Base-by-base conservation (phyloP, 345 rosid genomes). In the Linum tenue region DNA sequence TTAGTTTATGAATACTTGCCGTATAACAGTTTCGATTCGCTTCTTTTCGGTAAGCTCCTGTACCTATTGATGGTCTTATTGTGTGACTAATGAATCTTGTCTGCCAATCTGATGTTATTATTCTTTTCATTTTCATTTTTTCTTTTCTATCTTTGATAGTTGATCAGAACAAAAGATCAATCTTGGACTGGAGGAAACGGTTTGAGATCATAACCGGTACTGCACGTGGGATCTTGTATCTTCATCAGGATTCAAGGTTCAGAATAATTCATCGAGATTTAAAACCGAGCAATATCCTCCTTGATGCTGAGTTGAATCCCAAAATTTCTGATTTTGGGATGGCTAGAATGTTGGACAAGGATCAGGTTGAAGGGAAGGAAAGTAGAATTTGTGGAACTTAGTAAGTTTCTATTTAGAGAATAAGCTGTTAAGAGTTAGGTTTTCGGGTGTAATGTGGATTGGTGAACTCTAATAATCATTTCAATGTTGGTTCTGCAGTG, bases 281-380 rank as follows among this genome's bases (percentile, higher is more conserved):
- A 22, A 44, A 44, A 44, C 11, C 51, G 2, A 8, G 51, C 11
- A 44, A 44, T 44, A 44, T 44, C 12, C 51, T 44, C 7, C 51
- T 44, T 9, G 51, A 44, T 44, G 37, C 6, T 31, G 59, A 56
- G 59, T 22, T 10, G 59, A 56, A 56, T 55, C 58, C 58, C 58
- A 55, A 55, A 55, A 55, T 55, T 55, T 55, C 58, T 11, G 58
- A 56, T 31, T 56, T 56, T 31, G 59, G 59, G 35, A 56, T 56
- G 37, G 31, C 59, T n/a, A 56, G 59, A 56, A 56, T 56, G n/a
- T 56, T 56, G 4, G n/a, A 17, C 16, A 12, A 48, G 14, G 55
- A 55, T 11, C 58, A 12, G 5, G 12, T 11, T 17, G 58, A 55
- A 17, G 44, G 44, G 44, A 41, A 41, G 44, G 12, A 7, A 11